Evolutionary conservation across 345 rosid species (phyloP).

Genomic region (Kernera saxatilis): DNA sequence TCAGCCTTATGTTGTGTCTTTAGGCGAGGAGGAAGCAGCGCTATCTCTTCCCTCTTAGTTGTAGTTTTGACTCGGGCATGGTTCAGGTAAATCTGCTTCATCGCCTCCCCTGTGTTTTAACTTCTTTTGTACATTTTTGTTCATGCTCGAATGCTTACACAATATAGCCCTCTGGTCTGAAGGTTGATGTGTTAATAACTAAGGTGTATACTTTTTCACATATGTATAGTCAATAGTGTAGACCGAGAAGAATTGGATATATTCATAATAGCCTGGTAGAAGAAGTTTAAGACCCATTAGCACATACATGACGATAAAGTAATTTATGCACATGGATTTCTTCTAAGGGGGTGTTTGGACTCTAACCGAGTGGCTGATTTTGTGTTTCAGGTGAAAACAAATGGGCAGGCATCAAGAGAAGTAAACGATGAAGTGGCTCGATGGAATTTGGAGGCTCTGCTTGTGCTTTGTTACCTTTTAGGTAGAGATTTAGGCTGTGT

Average conservation of each 20-base stretch:
- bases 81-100: constrained; percentile 31
- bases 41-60: constrained; percentile 1
- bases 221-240: neutral
- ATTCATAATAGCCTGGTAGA: neutral
- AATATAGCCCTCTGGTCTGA: neutral
- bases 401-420: constrained; percentile 8
- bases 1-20: constrained; percentile 21
- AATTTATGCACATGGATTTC: neutral
- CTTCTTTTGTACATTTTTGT: neutral
- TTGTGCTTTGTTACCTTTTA: neutral
- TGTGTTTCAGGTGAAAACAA: constrained; percentile 22
- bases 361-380: neutral
- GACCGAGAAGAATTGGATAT: neutral
- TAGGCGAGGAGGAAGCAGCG: constrained; percentile 41
- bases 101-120: neutral
- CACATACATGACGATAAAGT: neutral
- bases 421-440: neutral
- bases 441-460: neutral
- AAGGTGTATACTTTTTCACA: neutral
- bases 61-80: neutral
- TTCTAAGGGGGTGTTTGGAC: neutral
- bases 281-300: neutral
- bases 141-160: neutral
- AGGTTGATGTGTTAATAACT: neutral
- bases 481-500: constrained; percentile 9